A percentile compares a stretch with the other conserved stretches of the same genome.
These are phyloP conservation scores for Ogataea ganodermae DNA, from an alignment of 805 yeast species.

Conservation along the genomic window DNA sequence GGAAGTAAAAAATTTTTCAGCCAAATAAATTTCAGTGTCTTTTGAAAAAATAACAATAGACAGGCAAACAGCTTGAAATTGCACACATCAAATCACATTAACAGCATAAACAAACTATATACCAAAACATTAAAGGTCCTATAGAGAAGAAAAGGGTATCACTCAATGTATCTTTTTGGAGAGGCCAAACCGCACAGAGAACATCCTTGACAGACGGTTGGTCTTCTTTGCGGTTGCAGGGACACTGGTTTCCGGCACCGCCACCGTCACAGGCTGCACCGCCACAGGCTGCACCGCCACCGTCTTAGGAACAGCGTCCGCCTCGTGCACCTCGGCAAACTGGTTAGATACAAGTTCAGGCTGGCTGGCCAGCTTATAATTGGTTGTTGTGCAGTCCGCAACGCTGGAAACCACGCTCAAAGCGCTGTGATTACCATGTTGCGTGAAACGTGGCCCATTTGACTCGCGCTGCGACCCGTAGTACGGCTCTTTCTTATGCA, in stretches of 20 bases:
- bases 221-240: constrained; percentile 16
- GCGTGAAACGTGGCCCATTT: background rate
- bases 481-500: background rate
- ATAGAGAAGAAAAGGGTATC: constrained; percentile 4
- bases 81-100: background rate
- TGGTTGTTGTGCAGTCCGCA: constrained; percentile 1
- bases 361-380: constrained; percentile 11
- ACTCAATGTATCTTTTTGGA: constrained; percentile 19
- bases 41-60: background rate
- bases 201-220: constrained; percentile 26
- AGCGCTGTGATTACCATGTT: constrained; percentile 2
- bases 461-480: background rate
- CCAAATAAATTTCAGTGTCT: background rate
- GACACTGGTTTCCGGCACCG: background rate
- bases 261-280: background rate
- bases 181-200: constrained; percentile 29
- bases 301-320: constrained; percentile 1
- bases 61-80: background rate
- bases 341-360: background rate
- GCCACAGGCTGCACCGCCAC: background rate
- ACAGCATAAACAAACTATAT: constrained; percentile 1
- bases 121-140: background rate
- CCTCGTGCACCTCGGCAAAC: constrained; percentile 4
- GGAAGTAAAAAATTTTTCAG: background rate
- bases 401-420: constrained; percentile 1